Percentiles rank a stretch among this genome's conserved stretches.
phyloP scores from a whole-genome alignment of 129 eudicot species.

The Erigeron canadensis region DNA sequence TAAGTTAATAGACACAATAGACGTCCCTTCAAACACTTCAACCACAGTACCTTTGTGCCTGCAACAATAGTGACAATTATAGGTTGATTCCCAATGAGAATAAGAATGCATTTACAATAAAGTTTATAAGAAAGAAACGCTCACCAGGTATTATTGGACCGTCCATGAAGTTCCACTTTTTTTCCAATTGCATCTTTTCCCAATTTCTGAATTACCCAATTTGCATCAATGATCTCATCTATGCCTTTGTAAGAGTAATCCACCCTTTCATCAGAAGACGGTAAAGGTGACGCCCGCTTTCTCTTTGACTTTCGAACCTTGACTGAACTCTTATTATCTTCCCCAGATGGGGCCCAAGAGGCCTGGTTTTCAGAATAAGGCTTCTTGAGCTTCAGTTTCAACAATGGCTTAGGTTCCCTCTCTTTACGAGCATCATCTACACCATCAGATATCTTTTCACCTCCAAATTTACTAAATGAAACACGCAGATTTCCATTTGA shows the following conservation, averaged over 20 bases:
- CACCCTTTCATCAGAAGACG: slow-evolving; percentile 36
- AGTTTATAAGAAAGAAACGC: slow-evolving; percentile 19
- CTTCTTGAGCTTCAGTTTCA: slow-evolving; percentile 82
- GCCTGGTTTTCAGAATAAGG: slow-evolving; percentile 54
- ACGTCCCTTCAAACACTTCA: slow-evolving; percentile 58
- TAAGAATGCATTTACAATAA: neutral
- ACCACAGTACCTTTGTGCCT: slow-evolving; percentile 84
- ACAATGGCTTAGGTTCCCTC: slow-evolving; percentile 66
- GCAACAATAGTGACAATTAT: slow-evolving; percentile 7
- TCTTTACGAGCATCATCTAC: slow-evolving; percentile 33
- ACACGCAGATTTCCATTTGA: neutral
- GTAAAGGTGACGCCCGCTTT: slow-evolving; percentile 39
- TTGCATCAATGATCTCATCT: slow-evolving; percentile 74
- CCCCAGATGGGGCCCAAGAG: slow-evolving; percentile 57
- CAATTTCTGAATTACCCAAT: slow-evolving; percentile 85
- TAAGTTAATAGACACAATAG: slow-evolving; percentile 61
- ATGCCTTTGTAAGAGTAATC: slow-evolving; percentile 36
- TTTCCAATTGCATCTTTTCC: slow-evolving; percentile 95
- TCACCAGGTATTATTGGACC: slow-evolving; percentile 75
- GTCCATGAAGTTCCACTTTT: slow-evolving; percentile 86
- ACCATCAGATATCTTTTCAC: slow-evolving; percentile 41
- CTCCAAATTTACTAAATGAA: neutral
- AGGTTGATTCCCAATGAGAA: too few relatives aligned
- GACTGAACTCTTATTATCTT: slow-evolving; percentile 66
- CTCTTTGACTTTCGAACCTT: slow-evolving; percentile 96